A percentile compares a stretch with the other conserved stretches of the same genome.
These are phyloP conservation scores for Monosporozyma servazzii DNA, from an alignment of 805 yeast genomes.

Conservation along the genomic window DNA sequence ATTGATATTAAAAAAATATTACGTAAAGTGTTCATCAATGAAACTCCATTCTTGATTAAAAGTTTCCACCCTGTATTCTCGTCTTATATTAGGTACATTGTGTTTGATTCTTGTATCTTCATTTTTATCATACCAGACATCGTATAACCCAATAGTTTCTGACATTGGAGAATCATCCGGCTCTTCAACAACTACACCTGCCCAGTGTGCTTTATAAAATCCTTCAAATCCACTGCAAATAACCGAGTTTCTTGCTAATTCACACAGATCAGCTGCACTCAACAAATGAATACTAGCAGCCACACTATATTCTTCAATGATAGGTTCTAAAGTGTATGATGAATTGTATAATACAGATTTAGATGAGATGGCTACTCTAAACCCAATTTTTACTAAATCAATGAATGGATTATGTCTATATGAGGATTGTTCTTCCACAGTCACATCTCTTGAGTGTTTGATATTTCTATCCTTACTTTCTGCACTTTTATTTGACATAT, in stretches of 20 bases:
- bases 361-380: slow-evolving; percentile 21
- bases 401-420: slow-evolving; percentile 26
- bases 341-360: slow-evolving; percentile 24
- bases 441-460: slow-evolving; percentile 16
- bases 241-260: slow-evolving; percentile 25
- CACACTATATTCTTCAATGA: slow-evolving; percentile 29
- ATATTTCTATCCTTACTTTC: neutral
- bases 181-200: slow-evolving; percentile 16
- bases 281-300: slow-evolving; percentile 29
- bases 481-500: neutral
- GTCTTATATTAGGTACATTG: slow-evolving; percentile 25
- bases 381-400: slow-evolving; percentile 24
- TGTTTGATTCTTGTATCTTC: slow-evolving; percentile 25
- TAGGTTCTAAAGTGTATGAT: slow-evolving; percentile 27
- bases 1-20: neutral
- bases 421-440: slow-evolving; percentile 11
- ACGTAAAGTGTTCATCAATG: slow-evolving; percentile 9
- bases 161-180: slow-evolving; percentile 3
- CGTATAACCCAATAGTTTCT: slow-evolving; percentile 19
- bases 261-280: slow-evolving; percentile 28
- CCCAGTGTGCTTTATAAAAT: slow-evolving; percentile 28
- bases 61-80: slow-evolving; percentile 21
- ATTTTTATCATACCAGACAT: slow-evolving; percentile 25
- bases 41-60: slow-evolving; percentile 26
- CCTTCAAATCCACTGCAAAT: slow-evolving; percentile 26